Evolutionary conservation across 2,329 filamentous ascomycete species (phyloP).

Genomic region (Paracamarosporium sp.): DNA sequence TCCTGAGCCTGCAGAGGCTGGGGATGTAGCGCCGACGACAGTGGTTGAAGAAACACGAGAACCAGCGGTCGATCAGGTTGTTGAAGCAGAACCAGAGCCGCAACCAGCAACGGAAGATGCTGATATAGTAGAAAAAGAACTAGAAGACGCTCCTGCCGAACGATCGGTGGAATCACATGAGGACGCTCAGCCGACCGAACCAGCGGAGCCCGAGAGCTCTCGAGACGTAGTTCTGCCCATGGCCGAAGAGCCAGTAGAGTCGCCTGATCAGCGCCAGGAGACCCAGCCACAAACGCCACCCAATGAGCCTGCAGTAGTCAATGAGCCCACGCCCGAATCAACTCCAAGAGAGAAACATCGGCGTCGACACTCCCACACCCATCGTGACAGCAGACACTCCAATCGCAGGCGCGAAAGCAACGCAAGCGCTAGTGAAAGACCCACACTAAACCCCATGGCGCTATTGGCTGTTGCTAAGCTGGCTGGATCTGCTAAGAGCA

Average conservation of each 20-base stretch:
- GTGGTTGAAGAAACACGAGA: not conserved
- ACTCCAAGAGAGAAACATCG: conserved; percentile 32
- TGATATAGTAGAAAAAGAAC: no score
- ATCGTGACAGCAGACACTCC: conserved; percentile 35
- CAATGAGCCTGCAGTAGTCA: conserved; percentile 35
- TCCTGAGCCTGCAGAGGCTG: not conserved
- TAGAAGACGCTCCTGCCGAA: not conserved
- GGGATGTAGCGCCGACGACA: not conserved
- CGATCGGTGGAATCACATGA: not conserved
- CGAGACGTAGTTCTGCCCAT: not conserved
- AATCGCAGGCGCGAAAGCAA: conserved; percentile 40
- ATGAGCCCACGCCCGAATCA: conserved; percentile 27
- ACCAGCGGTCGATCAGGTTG: not conserved
- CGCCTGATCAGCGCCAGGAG: not conserved
- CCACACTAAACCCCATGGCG: conserved; percentile 22
- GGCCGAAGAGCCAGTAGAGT: not conserved
- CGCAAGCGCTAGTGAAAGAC: conserved; percentile 33
- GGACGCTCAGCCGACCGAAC: not conserved
- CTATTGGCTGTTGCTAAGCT: conserved; percentile 28
- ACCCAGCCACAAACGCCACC: conserved; percentile 20
- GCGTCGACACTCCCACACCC: conserved; percentile 37
- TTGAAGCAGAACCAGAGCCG: not conserved
- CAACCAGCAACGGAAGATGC: no score
- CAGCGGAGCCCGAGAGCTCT: not conserved
- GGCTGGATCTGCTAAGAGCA: conserved; percentile 27